These are phyloP conservation scores for Tetrapyrgos nigripes DNA, from an alignment of 1,284 basidiomycete species.

Conservation along the genomic window DNA sequence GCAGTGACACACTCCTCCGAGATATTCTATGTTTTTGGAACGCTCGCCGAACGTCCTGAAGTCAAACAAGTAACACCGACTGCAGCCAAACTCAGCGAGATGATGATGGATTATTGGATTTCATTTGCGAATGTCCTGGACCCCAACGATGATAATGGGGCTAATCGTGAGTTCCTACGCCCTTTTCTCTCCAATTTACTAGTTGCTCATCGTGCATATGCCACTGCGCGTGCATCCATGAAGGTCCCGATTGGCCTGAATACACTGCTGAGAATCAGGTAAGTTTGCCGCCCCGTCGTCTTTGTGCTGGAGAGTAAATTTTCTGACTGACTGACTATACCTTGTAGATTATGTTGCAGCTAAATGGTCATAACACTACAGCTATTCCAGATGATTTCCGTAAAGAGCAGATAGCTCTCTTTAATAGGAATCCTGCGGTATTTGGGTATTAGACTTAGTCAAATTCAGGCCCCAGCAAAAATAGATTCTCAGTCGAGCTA, in stretches of 20 bases:
- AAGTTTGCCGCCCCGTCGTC: too few species aligned
- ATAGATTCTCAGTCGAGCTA: too few species aligned
- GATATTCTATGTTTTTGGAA: constrained; percentile 46
- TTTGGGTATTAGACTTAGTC: constrained; percentile 23
- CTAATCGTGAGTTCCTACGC: constrained; percentile 30
- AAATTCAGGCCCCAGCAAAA: too few species aligned
- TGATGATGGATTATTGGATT: constrained; percentile 60
- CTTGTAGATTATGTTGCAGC: constrained; percentile 40
- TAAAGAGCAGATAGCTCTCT: constrained; percentile 41
- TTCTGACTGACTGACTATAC: background rate
- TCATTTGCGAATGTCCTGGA: constrained; percentile 54
- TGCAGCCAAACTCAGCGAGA: constrained; percentile 36
- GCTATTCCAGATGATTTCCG: constrained; percentile 45
- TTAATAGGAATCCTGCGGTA: constrained; percentile 38
- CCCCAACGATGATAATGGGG: constrained; percentile 54
- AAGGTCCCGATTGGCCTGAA: constrained; percentile 45
- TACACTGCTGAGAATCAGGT: constrained; percentile 38
- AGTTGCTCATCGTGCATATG: too few species aligned
- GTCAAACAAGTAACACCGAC: constrained; percentile 32
- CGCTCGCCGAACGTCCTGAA: too few species aligned
- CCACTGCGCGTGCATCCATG: too few species aligned
- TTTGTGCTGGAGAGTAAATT: background rate
- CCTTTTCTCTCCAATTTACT: background rate
- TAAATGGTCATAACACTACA: constrained; percentile 42
- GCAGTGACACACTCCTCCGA: constrained; percentile 48